These are phyloP conservation scores for Physocladia obscura DNA, from an alignment of 192 early-diverging fungal species.

Conservation along the genomic window DNA sequence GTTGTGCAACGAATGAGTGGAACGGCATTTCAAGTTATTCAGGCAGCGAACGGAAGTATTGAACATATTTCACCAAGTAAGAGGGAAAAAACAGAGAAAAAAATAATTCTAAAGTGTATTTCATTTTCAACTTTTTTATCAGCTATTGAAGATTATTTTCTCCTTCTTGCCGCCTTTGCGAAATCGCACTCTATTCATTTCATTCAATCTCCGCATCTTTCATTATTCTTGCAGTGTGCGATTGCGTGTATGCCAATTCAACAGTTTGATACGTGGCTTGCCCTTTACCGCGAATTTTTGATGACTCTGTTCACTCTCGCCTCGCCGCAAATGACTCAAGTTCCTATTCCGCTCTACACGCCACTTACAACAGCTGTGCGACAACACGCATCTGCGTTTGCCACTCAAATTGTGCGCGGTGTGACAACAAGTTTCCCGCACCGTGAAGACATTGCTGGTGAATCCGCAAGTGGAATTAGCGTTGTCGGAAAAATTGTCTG, in stretches of 20 bases:
- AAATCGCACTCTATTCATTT: slow-evolving; percentile 55
- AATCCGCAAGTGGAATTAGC: background rate
- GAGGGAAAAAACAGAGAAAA: slow-evolving; percentile 8
- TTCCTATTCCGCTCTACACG: background rate
- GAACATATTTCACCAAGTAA: slow-evolving; percentile 70
- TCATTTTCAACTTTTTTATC: too few species aligned
- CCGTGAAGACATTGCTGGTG: slow-evolving; percentile 20
- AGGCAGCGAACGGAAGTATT: slow-evolving; percentile 36
- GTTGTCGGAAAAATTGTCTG: slow-evolving; percentile 1
- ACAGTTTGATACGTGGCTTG: slow-evolving; percentile 30
- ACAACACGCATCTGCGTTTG: background rate
- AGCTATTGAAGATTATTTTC: slow-evolving; percentile 81
- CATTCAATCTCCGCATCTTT: slow-evolving; percentile 54
- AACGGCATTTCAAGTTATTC: slow-evolving; percentile 64
- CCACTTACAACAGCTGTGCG: background rate
- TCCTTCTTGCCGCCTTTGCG: slow-evolving; percentile 50
- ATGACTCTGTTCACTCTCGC: slow-evolving; percentile 18
- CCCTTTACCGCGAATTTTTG: slow-evolving; percentile 29
- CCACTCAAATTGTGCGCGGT: background rate
- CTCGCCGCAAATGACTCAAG: background rate
- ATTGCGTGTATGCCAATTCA: slow-evolving; percentile 52
- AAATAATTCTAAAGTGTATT: background rate
- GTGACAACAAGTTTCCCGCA: slow-evolving; percentile 13
- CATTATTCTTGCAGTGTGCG: slow-evolving; percentile 63
- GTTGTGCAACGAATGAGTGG: slow-evolving; percentile 68